These are phyloP conservation scores for Rutstroemia sp. DNA, from an alignment of 2,329 filamentous ascomycete genomes.

Conservation along the genomic window DNA sequence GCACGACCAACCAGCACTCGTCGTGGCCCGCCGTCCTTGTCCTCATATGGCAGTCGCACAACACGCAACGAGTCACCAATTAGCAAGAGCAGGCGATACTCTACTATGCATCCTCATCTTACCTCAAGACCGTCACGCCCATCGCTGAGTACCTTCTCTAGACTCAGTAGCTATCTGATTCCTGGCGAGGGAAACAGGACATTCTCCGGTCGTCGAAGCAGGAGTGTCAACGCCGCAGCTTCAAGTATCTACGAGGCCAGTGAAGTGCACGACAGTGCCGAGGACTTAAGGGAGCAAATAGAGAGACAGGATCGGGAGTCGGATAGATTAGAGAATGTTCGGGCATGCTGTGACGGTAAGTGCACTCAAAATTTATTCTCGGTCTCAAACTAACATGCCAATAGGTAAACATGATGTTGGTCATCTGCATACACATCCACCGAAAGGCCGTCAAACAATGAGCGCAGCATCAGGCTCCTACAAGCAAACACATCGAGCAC, in stretches of 20 bases:
- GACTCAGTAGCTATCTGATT: constrained; percentile 54
- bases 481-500: constrained; percentile 3
- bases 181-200: constrained; percentile 29
- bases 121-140: constrained; percentile 22
- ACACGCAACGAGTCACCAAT: constrained; percentile 59
- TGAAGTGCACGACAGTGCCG: constrained; percentile 67
- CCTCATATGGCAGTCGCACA: constrained; percentile 72
- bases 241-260: constrained; percentile 45
- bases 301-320: constrained; percentile 70
- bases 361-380: constrained; percentile 14
- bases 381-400: constrained; percentile 16
- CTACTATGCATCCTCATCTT: constrained; percentile 14
- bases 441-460: constrained; percentile 33
- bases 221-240: constrained; percentile 33
- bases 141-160: constrained; percentile 39
- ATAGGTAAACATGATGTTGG: constrained; percentile 69
- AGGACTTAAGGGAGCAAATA: constrained; percentile 74
- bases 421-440: constrained; percentile 42
- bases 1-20: constrained; percentile 38
- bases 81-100: constrained; percentile 14
- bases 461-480: constrained; percentile 16
- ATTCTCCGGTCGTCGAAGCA: constrained; percentile 47
- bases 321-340: constrained; percentile 84
- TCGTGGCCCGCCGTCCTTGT: constrained; percentile 57
- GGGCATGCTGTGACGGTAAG: constrained; percentile 95